These are phyloP conservation scores for Aspergillus sp. DNA, from an alignment of 2,329 filamentous ascomycete genomes.

Conservation along the genomic window DNA sequence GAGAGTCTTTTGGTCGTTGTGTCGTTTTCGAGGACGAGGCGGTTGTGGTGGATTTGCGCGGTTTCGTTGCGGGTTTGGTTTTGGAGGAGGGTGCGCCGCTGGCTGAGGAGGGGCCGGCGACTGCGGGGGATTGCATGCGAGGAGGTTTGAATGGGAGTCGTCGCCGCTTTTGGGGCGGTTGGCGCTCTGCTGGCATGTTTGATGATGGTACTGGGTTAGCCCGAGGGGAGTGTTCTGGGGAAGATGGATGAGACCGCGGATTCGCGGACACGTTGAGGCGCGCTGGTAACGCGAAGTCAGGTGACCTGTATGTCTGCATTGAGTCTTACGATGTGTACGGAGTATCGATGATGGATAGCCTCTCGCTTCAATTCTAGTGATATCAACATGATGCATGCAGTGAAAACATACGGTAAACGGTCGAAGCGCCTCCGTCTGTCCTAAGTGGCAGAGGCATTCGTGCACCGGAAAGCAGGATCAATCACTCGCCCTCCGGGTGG, in stretches of 20 bases:
- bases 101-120: slow-evolving; percentile 6
- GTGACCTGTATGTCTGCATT: slow-evolving; percentile 8
- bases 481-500: slow-evolving; percentile 19
- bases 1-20: neutral
- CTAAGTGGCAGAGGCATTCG: neutral
- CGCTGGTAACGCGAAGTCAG: slow-evolving; percentile 17
- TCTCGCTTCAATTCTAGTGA: neutral
- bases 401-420: no score
- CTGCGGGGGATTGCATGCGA: slow-evolving; percentile 24
- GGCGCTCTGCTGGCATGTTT: slow-evolving; percentile 19
- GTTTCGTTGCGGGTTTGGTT: slow-evolving; percentile 6
- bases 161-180: slow-evolving; percentile 33
- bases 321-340: neutral
- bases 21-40: slow-evolving; percentile 10
- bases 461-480: neutral
- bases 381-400: no score
- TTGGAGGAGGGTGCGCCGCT: slow-evolving; percentile 8
- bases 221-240: neutral
- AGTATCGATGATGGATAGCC: neutral
- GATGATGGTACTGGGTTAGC: no score
- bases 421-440: neutral
- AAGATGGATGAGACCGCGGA: neutral
- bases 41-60: slow-evolving; percentile 4
- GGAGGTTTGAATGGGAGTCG: slow-evolving; percentile 46
- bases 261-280: slow-evolving; percentile 3